Evolutionary conservation across 306 rosid species (phyloP), one percentile per base, ranked within the genome.

Genomic region (Ormosia emarginata): DNA sequence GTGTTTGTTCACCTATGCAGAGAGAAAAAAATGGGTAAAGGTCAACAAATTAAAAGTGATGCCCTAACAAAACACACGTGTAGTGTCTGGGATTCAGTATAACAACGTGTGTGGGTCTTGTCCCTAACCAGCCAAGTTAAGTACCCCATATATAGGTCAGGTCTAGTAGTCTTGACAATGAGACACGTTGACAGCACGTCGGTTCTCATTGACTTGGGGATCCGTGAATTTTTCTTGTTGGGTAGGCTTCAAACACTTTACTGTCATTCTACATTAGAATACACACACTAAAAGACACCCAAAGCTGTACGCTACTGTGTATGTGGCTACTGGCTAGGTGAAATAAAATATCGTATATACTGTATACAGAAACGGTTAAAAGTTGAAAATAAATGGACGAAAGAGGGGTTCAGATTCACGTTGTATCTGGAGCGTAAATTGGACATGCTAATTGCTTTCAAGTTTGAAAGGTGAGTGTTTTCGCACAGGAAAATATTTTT

Each of bases 211-310:
- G 80, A 77, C 85, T 56, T 64, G 2, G 47, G 84, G 86, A 80
- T 87, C 67, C 79, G 78, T 75, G 77, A 74, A 56, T 87, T 92
- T 90, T 79, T 88, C 85, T 88, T 74, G 85, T 80, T 88, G 78
- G 87, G 83, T 71, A 29, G 82, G 71, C 81, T 55, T 83, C 71
- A 11, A 36, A 79, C 88, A 75, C 81, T 33, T 78, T 37, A 71
- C 66, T 56, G 44, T 75, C 36, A 59, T 75, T 68, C 78, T 43
- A 53, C 75, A 74, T 64, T 41, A 40, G 56, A 75, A 6, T 71
- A 58, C 64, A 59, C 74, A 64, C 18, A 37, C 40, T 8, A 3
- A 37, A 65, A 52, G 58, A 30, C 79, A 71, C 83, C 46, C 2
- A 67, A 4, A 14, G 8, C 75, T 67, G 4, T 10, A 12, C 43